Conservation (phyloP, 306 rosid species). For the Pyrus betulifolia region DNA sequence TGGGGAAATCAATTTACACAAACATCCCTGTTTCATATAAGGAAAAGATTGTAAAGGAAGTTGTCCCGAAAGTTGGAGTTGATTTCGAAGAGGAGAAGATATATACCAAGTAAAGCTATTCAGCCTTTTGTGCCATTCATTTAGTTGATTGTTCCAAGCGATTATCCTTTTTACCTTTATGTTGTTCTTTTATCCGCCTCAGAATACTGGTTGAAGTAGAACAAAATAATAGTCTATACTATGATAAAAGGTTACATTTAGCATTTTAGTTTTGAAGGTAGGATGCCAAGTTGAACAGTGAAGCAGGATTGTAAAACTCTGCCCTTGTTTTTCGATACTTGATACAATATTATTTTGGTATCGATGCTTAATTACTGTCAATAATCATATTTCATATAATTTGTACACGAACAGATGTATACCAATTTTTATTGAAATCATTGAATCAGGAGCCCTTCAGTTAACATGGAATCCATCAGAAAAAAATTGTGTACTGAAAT, state of each 20-base stretch:
- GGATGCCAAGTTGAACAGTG: neutral
- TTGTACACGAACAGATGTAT: no score
- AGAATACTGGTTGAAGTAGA: neutral
- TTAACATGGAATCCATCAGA: constrained; percentile 10
- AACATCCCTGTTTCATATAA: neutral
- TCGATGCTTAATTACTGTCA: no score
- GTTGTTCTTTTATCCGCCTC: no score
- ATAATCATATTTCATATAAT: no score
- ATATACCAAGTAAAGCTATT: no score
- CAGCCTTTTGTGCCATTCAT: no score
- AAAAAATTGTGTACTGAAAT: constrained; percentile 5
- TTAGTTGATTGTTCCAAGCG: no score
- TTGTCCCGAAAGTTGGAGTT: constrained; percentile 14
- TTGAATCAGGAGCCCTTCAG: constrained; percentile 18
- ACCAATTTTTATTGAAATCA: neutral
- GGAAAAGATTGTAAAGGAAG: constrained; percentile 20
- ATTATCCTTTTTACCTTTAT: no score
- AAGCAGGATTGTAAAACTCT: neutral
- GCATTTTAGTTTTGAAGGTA: neutral
- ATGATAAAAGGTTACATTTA: neutral
- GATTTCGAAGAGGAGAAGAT: constrained; percentile 15
- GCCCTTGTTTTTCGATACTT: neutral
- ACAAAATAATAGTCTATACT: neutral
- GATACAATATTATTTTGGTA: no score
- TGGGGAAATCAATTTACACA: neutral